Evolutionary conservation across 768 basidiomycete genomes (phyloP).

Genomic region (Suillus placidus): DNA sequence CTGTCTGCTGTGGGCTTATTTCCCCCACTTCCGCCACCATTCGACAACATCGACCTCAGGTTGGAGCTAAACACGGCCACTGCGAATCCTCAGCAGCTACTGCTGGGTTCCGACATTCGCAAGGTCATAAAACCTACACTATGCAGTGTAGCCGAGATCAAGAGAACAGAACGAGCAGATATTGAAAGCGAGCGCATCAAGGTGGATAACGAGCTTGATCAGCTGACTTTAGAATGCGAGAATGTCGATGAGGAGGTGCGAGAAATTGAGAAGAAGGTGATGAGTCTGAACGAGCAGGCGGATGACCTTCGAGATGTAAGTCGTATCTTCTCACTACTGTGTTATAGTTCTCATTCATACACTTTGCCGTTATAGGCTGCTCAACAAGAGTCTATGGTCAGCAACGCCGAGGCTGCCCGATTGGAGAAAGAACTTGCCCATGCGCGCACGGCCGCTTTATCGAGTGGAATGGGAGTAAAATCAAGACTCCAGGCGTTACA

Average conservation of each 20-base stretch:
- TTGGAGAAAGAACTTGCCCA: constrained; percentile 74
- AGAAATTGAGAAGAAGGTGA: constrained; percentile 75
- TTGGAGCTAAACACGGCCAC: constrained; percentile 81
- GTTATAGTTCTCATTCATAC: constrained; percentile 1
- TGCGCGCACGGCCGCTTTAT: constrained; percentile 73
- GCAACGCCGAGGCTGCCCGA: constrained; percentile 64
- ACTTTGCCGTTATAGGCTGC: constrained; percentile 53
- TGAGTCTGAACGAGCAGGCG: constrained; percentile 69
- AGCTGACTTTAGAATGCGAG: constrained; percentile 75
- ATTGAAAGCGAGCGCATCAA: constrained; percentile 79
- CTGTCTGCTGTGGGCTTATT: constrained; percentile 77
- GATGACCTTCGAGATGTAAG: constrained; percentile 81
- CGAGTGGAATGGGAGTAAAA: constrained; percentile 83
- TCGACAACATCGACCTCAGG: constrained; percentile 73
- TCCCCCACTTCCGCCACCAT: constrained; percentile 71
- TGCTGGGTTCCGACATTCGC: constrained; percentile 70
- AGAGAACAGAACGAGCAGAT: constrained; percentile 65
- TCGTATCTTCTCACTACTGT: constrained; percentile 14
- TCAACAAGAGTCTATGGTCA: constrained; percentile 72
- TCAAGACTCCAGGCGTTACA: constrained; percentile 75
- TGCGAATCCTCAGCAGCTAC: constrained; percentile 67
- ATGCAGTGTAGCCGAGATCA: constrained; percentile 68
- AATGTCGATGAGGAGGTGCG: constrained; percentile 77
- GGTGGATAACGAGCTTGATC: constrained; percentile 83
- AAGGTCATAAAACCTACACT: constrained; percentile 79